Evolutionary conservation across 75 land plant genomes (phyloP).

Genomic region (Pinus albicaulis): DNA sequence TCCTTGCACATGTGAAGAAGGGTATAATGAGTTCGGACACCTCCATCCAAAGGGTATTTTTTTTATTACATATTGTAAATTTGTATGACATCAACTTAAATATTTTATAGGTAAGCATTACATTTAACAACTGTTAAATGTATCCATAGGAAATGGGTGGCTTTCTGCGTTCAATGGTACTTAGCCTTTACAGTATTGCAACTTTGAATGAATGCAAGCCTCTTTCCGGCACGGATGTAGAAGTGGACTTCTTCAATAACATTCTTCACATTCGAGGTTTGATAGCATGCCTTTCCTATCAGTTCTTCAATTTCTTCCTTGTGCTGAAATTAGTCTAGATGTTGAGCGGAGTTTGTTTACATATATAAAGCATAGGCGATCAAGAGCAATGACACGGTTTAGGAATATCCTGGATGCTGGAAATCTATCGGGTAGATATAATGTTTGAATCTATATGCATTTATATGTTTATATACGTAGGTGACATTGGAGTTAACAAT

Average conservation of each 20-base stretch:
- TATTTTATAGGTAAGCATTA: neutral
- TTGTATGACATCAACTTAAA: neutral
- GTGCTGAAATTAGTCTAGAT: neutral
- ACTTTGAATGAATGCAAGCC: slow-evolving; percentile 34
- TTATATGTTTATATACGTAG: neutral
- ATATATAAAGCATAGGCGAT: slow-evolving; percentile 68
- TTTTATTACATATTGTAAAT: neutral
- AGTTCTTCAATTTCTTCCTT: neutral
- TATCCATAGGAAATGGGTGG: slow-evolving; percentile 77
- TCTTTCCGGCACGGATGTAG: slow-evolving; percentile 67
- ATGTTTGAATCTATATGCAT: neutral
- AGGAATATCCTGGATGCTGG: slow-evolving; percentile 36
- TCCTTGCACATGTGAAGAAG: slow-evolving; percentile 49
- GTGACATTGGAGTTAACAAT: neutral
- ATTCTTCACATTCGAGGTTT: slow-evolving; percentile 86
- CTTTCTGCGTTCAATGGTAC: slow-evolving; percentile 74
- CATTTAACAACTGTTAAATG: neutral
- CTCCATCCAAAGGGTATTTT: slow-evolving; percentile 34
- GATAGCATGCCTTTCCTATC: slow-evolving; percentile 2
- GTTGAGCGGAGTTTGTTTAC: neutral
- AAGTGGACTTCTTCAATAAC: slow-evolving; percentile 90
- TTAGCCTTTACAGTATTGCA: slow-evolving; percentile 39
- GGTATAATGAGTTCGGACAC: slow-evolving; percentile 39
- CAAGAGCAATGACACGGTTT: slow-evolving; percentile 77
- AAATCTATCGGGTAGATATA: slow-evolving; percentile 56